Conservation (phyloP, 2,329 filamentous ascomycete genomes). For the Leptographium procerum region DNA sequence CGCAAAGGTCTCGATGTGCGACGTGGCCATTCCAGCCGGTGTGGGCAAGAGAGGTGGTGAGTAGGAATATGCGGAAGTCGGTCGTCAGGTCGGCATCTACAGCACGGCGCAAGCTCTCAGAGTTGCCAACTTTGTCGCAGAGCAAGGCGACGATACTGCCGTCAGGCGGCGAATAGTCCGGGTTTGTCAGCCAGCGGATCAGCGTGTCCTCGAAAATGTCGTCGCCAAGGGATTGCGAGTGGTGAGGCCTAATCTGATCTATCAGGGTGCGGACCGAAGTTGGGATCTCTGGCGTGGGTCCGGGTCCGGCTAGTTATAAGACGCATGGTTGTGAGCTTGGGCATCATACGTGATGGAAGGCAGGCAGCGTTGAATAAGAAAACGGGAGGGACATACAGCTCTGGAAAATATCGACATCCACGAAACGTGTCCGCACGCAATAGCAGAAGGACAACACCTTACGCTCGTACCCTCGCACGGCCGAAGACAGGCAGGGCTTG, state of each 20-base stretch:
- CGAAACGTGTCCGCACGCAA: slow-evolving; percentile 18
- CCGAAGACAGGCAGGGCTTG: slow-evolving; percentile 17
- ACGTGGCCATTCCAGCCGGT: slow-evolving; percentile 13
- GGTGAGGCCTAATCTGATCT: slow-evolving; percentile 8
- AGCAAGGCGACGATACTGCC: slow-evolving; percentile 19
- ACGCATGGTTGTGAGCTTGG: not conserved
- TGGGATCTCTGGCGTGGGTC: slow-evolving; percentile 6
- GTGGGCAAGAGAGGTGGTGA: slow-evolving; percentile 18
- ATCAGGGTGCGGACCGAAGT: slow-evolving; percentile 8
- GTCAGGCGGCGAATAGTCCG: slow-evolving; percentile 14
- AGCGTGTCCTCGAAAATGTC: slow-evolving; percentile 17
- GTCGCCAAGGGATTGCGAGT: slow-evolving; percentile 1
- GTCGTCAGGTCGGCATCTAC: slow-evolving; percentile 14
- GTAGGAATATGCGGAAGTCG: slow-evolving; percentile 19
- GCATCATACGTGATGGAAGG: too few species aligned
- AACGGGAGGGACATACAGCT: slow-evolving; percentile 3
- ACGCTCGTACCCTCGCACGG: slow-evolving; percentile 15
- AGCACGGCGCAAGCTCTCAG: slow-evolving; percentile 10
- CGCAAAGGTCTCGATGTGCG: slow-evolving; percentile 12
- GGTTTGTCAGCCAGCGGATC: slow-evolving; percentile 17
- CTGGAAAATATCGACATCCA: slow-evolving; percentile 19
- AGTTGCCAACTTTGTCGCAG: slow-evolving; percentile 16
- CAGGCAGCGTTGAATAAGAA: not conserved
- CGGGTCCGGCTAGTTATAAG: slow-evolving; percentile 1
- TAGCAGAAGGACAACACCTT: slow-evolving; percentile 19